These are phyloP conservation scores for Ogataea methanolica DNA, from an alignment of 805 yeast genomes.

Conservation along the genomic window DNA sequence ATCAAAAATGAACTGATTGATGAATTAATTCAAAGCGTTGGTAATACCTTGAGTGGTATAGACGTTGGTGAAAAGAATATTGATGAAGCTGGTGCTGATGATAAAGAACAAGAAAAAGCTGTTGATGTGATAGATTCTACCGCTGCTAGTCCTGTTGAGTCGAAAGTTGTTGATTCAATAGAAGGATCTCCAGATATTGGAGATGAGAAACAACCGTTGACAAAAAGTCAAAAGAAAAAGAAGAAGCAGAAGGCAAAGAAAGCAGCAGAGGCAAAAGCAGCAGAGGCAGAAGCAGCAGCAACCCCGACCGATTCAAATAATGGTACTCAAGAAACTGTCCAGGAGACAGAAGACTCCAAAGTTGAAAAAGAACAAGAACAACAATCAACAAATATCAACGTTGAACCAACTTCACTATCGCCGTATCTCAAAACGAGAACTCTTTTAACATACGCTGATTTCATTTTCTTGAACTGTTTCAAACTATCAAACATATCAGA, in stretches of 20 bases:
- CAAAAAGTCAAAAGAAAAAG: not conserved
- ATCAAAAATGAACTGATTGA: conserved; percentile 12
- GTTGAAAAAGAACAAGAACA: no score
- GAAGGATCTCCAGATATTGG: not conserved
- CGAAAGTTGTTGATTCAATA: not conserved
- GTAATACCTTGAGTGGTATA: not conserved
- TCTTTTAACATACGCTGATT: conserved; percentile 15
- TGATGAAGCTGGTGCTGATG: not conserved
- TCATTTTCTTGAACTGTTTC: conserved; percentile 15
- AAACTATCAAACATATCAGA: conserved; percentile 6
- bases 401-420: no score
- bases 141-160: not conserved
- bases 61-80: not conserved
- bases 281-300: no score
- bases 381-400: no score
- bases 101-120: not conserved
- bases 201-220: not conserved
- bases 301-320: no score
- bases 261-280: not conserved
- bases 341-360: no score
- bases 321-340: no score
- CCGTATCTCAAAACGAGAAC: not conserved
- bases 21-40: conserved; percentile 5
- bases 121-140: not conserved
- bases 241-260: not conserved